phyloP scores from a whole-genome alignment of 768 basidiomycete species.

The Tremella yokohamensis region DNA sequence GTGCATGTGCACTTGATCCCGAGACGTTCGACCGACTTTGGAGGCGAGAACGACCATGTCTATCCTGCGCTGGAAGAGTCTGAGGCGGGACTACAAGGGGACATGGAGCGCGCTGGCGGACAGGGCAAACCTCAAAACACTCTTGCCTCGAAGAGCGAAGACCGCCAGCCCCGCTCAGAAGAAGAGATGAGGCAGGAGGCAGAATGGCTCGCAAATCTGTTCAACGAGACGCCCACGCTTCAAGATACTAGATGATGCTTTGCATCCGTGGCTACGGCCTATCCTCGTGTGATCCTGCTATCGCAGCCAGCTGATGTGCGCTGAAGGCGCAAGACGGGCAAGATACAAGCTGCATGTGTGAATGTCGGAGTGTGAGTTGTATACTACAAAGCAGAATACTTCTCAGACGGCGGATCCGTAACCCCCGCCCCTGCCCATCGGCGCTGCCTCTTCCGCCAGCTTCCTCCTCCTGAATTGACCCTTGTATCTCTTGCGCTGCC shows the following conservation, averaged over 20 bases:
- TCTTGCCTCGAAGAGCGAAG: slow-evolving; percentile 57
- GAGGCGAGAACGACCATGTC: slow-evolving; percentile 52
- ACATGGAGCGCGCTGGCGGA: slow-evolving; percentile 43
- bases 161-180: slow-evolving; percentile 60
- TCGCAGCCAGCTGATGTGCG: too few species aligned
- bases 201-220: slow-evolving; percentile 62
- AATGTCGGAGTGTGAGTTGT: too few species aligned
- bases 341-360: too few species aligned
- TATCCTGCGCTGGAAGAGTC: slow-evolving; percentile 67
- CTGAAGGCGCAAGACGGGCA: too few species aligned
- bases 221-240: slow-evolving; percentile 32
- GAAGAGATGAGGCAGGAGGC: slow-evolving; percentile 82
- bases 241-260: too few species aligned
- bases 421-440: slow-evolving; percentile 15
- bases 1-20: slow-evolving; percentile 96
- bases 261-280: too few species aligned
- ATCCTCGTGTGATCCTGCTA: too few species aligned
- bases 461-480: slow-evolving; percentile 58
- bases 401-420: slow-evolving; percentile 14
- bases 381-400: too few species aligned
- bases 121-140: not conserved
- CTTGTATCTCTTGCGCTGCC: slow-evolving; percentile 81
- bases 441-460: slow-evolving; percentile 22
- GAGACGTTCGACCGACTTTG: slow-evolving; percentile 59
- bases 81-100: slow-evolving; percentile 37